Conservation (phyloP, 768 basidiomycete genomes). For the Kwoniella heveanensis region DNA sequence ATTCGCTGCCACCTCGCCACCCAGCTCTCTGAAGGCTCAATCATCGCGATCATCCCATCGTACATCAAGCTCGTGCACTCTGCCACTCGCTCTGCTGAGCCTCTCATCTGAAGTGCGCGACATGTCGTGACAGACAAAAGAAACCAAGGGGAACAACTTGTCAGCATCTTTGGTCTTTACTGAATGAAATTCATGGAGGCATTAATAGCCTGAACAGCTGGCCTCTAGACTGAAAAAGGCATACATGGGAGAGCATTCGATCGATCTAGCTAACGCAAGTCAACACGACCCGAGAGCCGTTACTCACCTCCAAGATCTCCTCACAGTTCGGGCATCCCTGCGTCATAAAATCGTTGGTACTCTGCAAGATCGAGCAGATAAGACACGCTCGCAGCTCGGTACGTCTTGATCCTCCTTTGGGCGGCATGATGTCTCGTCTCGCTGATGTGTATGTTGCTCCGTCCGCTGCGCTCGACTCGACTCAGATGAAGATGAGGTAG, state of each 20-base stretch:
- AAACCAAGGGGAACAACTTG: not conserved
- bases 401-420: conserved; percentile 58
- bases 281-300: too few relatives aligned
- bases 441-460: too few relatives aligned
- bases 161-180: too few relatives aligned
- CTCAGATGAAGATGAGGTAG: not conserved
- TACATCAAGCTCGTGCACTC: conserved; percentile 89
- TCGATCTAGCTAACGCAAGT: too few relatives aligned
- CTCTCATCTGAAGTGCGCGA: conserved; percentile 70
- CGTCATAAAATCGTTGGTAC: conserved; percentile 77
- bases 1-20: conserved; percentile 95
- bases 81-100: conserved; percentile 75
- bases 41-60: conserved; percentile 85
- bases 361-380: conserved; percentile 86
- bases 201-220: too few relatives aligned
- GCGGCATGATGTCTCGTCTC: conserved; percentile 27
- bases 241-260: too few relatives aligned
- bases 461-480: too few relatives aligned
- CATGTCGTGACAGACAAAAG: not conserved
- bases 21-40: conserved; percentile 87
- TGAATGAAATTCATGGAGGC: too few relatives aligned
- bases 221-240: too few relatives aligned
- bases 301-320: conserved; percentile 82
- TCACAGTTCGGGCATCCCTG: conserved; percentile 97
- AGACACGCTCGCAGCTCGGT: conserved; percentile 80